Evolutionary conservation across 768 basidiomycete species (phyloP).

Genomic region (Rhizopogon vulgaris): DNA sequence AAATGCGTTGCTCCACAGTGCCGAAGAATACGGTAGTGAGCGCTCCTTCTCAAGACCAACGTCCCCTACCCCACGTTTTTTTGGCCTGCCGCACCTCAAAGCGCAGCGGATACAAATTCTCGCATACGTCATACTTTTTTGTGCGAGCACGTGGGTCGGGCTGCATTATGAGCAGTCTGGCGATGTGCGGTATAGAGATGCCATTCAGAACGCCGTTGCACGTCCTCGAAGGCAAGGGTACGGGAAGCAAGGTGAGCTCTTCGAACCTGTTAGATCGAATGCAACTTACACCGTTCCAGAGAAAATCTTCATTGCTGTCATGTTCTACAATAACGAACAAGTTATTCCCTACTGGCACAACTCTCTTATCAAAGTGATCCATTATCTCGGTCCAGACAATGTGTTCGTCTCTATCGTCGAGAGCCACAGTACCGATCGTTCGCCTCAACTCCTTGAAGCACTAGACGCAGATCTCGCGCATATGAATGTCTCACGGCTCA

Average conservation of each 20-base stretch:
- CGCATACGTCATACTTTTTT: background rate
- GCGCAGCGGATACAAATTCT: background rate
- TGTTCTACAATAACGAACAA: constrained; percentile 33
- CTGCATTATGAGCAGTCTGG: constrained; percentile 7
- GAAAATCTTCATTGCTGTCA: constrained; percentile 33
- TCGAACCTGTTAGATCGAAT: background rate
- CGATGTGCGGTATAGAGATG: constrained; percentile 4
- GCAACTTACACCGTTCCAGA: constrained; percentile 7
- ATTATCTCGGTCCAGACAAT: constrained; percentile 35
- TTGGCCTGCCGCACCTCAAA: background rate
- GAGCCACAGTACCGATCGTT: constrained; percentile 29
- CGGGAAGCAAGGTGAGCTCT: constrained; percentile 3
- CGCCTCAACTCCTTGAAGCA: constrained; percentile 23
- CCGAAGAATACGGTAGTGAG: background rate
- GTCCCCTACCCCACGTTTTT: background rate
- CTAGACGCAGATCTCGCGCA: constrained; percentile 18
- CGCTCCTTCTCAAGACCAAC: constrained; percentile 1
- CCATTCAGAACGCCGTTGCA: background rate
- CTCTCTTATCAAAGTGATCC: constrained; percentile 29
- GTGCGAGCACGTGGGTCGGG: background rate
- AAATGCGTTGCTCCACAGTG: background rate
- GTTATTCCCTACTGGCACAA: constrained; percentile 35
- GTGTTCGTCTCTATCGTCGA: constrained; percentile 38
- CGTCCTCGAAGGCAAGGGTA: constrained; percentile 4
- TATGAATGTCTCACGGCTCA: constrained; percentile 21